Evolutionary conservation across 805 yeast genomes (phyloP).

Genomic region (Suhomyces sp.): DNA sequence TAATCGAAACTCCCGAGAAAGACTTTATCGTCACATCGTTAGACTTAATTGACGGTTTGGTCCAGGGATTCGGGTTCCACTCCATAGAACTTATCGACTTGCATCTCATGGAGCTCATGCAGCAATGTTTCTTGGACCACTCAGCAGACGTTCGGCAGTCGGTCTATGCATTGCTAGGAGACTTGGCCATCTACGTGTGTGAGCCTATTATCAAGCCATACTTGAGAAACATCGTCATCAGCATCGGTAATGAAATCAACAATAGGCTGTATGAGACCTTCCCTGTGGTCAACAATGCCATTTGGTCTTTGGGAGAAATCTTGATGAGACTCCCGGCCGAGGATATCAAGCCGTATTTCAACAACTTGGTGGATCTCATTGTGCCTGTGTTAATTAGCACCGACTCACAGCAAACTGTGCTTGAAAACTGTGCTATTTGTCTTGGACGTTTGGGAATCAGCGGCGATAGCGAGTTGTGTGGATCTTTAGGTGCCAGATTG

Average conservation of each 20-base stretch:
- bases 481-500: slow-evolving; percentile 53
- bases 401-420: slow-evolving; percentile 58
- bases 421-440: slow-evolving; percentile 87
- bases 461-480: slow-evolving; percentile 44
- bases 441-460: slow-evolving; percentile 79
- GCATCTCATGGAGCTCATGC: slow-evolving; percentile 56
- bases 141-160: slow-evolving; percentile 89
- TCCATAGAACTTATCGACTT: slow-evolving; percentile 52
- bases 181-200: slow-evolving; percentile 64
- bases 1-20: slow-evolving; percentile 74
- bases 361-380: slow-evolving; percentile 52
- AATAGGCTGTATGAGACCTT: slow-evolving; percentile 46
- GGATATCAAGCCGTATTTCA: slow-evolving; percentile 50
- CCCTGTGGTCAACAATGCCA: slow-evolving; percentile 81
- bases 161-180: slow-evolving; percentile 88
- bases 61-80: slow-evolving; percentile 78
- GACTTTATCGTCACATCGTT: slow-evolving; percentile 87
- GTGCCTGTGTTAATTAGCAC: slow-evolving; percentile 56
- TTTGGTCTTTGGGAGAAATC: slow-evolving; percentile 92
- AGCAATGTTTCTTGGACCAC: slow-evolving; percentile 71
- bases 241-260: slow-evolving; percentile 67
- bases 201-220: slow-evolving; percentile 46
- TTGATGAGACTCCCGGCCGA: slow-evolving; percentile 53
- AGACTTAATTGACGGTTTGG: slow-evolving; percentile 87
- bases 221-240: slow-evolving; percentile 53